phyloP scores from a whole-genome alignment of 208 protist genomes.

The Acanthamoeba lugdunensis region DNA sequence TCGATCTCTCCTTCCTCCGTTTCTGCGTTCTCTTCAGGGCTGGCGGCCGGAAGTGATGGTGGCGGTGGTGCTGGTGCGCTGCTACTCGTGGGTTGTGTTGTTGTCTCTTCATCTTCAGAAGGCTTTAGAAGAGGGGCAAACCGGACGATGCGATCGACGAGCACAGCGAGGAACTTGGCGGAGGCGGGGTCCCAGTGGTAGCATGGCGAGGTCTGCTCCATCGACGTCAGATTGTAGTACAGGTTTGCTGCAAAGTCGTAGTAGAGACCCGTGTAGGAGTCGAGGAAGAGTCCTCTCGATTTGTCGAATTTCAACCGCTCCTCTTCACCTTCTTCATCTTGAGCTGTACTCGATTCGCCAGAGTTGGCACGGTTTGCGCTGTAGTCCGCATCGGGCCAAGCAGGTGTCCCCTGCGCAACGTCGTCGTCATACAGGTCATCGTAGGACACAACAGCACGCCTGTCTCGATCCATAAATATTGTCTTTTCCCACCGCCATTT shows the following conservation, averaged over 20 bases:
- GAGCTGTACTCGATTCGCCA: not conserved
- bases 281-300: not conserved
- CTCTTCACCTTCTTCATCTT: not conserved
- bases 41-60: not conserved
- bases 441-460: not conserved
- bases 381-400: not conserved
- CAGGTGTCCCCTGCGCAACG: not conserved
- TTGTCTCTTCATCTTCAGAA: not conserved
- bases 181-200: constrained; percentile 23
- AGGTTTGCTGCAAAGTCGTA: constrained; percentile 23
- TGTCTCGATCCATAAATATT: not conserved
- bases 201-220: constrained; percentile 50
- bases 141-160: constrained; percentile 9
- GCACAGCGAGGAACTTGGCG: not conserved
- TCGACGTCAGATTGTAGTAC: constrained; percentile 31
- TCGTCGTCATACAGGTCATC: not conserved
- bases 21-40: not conserved
- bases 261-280: constrained; percentile 29
- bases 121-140: not conserved
- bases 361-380: no score
- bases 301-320: not conserved
- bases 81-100: not conserved
- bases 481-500: not conserved
- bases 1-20: not conserved
- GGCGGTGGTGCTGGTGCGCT: not conserved